Conservation (phyloP, 305 asterid genomes). For the Plantago lanceolata region DNA sequence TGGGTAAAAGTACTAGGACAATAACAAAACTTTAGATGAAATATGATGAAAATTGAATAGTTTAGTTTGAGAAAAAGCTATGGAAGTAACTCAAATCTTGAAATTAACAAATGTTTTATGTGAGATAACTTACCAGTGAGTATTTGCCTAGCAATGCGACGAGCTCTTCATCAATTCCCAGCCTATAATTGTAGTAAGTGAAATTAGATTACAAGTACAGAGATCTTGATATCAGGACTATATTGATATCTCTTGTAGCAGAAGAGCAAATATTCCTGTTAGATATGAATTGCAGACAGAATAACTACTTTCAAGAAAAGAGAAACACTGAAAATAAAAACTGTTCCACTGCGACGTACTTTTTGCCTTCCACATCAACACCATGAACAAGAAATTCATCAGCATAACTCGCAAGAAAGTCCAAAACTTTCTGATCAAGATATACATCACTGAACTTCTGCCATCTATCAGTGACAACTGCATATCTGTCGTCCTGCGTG, state of each 20-base stretch:
- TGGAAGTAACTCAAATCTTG: background rate
- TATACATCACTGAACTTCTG: conserved; percentile 78
- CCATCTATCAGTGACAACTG: conserved; percentile 93
- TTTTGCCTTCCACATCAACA: conserved; percentile 98
- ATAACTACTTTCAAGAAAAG: conserved; percentile 1
- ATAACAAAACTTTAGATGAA: background rate
- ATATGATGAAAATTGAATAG: background rate
- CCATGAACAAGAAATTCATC: conserved; percentile 98
- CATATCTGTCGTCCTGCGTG: conserved; percentile 32
- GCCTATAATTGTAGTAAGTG: conserved; percentile 42
- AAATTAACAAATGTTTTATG: conserved; percentile 9
- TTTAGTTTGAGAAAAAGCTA: conserved; percentile 16
- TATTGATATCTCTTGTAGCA: conserved; percentile 11
- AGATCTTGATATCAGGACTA: conserved; percentile 3
- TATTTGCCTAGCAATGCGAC: conserved; percentile 75
- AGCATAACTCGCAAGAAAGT: conserved; percentile 64
- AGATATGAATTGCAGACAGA: background rate
- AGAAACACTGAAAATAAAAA: conserved; percentile 3
- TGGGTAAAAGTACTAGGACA: background rate
- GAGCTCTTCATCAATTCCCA: conserved; percentile 96
- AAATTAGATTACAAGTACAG: conserved; percentile 6
- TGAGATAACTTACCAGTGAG: conserved; percentile 53
- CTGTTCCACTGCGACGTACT: conserved; percentile 39
- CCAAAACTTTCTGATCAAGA: conserved; percentile 60
- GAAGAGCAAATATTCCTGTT: background rate